Evolutionary conservation across 2,329 filamentous ascomycete genomes (phyloP).

Genomic region (Cercospora citrullina): DNA sequence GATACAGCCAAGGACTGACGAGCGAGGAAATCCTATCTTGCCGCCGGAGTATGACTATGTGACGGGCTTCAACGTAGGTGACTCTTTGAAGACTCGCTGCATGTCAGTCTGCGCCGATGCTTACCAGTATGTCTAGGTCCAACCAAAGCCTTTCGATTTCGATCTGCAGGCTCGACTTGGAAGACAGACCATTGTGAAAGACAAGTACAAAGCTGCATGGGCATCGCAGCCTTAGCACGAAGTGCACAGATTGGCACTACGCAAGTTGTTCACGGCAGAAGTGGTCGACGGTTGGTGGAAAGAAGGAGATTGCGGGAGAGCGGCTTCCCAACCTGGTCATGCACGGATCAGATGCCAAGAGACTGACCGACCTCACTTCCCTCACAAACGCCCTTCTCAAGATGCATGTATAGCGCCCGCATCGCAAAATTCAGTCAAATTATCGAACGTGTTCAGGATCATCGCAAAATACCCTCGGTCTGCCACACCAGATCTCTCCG

Average conservation of each 20-base stretch:
- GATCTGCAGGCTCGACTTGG: neutral
- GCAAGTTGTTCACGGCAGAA: no score
- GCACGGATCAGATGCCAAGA: neutral
- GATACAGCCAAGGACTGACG: constrained; percentile 24
- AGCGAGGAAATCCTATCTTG: constrained; percentile 16
- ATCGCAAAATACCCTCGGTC: neutral
- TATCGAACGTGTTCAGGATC: neutral
- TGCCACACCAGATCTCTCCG: neutral
- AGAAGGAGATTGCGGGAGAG: neutral
- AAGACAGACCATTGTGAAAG: neutral
- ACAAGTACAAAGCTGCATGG: neutral
- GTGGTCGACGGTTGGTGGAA: neutral
- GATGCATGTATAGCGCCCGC: neutral
- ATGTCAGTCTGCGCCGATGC: neutral
- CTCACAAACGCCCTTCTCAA: neutral
- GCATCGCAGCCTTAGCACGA: neutral
- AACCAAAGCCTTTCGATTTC: constrained; percentile 14
- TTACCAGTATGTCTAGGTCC: neutral
- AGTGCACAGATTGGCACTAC: no score
- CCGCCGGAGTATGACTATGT: constrained; percentile 27
- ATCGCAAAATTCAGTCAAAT: neutral
- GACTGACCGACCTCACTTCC: neutral
- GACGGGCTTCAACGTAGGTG: constrained; percentile 23
- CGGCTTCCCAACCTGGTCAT: neutral
- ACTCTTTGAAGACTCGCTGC: neutral